A percentile compares a stretch with the other conserved stretches of the same genome.
phyloP scores from a whole-genome alignment of 495 filamentous ascomycete genomes.

The Annulohypoxylon stygium region DNA sequence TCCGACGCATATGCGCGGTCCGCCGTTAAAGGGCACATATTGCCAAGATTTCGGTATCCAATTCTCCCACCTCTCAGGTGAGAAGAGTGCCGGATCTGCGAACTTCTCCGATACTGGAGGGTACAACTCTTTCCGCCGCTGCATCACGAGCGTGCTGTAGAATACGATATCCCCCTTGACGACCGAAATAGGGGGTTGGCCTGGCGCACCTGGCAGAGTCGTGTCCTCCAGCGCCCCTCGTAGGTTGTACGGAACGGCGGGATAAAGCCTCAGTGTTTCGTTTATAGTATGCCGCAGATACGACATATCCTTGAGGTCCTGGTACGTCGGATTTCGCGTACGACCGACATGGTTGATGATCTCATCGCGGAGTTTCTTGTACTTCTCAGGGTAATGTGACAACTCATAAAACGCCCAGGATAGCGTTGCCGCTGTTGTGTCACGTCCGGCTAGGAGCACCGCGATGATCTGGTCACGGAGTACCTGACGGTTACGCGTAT shows the following conservation, averaged over 20 bases:
- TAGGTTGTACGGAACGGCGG: slow-evolving; percentile 65
- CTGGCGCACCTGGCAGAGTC: slow-evolving; percentile 55
- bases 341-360: slow-evolving; percentile 52
- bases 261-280: slow-evolving; percentile 65
- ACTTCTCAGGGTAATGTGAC: slow-evolving; percentile 64
- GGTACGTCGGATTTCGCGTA: slow-evolving; percentile 52
- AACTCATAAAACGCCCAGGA: slow-evolving; percentile 69
- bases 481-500: slow-evolving; percentile 60
- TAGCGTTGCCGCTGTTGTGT: slow-evolving; percentile 70
- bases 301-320: slow-evolving; percentile 55
- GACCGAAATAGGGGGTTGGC: slow-evolving; percentile 56
- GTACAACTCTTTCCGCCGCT: slow-evolving; percentile 65
- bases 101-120: slow-evolving; percentile 55
- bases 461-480: slow-evolving; percentile 71
- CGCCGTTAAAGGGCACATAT: slow-evolving; percentile 73
- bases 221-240: slow-evolving; percentile 62
- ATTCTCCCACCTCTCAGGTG: slow-evolving; percentile 68
- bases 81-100: slow-evolving; percentile 64
- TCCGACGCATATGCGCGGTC: slow-evolving; percentile 65
- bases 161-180: slow-evolving; percentile 55
- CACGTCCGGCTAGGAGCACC: slow-evolving; percentile 71
- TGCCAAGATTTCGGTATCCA: slow-evolving; percentile 70
- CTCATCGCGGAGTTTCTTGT: slow-evolving; percentile 59
- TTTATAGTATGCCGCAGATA: slow-evolving; percentile 59
- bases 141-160: slow-evolving; percentile 64